Conservation (phyloP, 495 filamentous ascomycete species). For the Aspergillus ellipticus region DNA sequence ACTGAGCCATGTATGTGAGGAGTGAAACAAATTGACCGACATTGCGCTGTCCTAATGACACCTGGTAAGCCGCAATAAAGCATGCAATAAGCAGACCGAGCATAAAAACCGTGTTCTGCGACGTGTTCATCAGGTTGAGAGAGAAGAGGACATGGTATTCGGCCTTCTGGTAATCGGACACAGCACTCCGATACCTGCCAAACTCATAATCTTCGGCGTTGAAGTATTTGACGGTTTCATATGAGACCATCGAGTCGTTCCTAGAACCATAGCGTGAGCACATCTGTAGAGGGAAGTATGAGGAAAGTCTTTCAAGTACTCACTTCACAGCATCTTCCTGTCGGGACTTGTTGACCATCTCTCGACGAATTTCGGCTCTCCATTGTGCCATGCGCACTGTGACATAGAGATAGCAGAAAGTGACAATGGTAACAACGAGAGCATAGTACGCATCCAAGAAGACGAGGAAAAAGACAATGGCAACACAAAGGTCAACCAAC, state of each 20-base stretch:
- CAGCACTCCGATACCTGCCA: slow-evolving; percentile 73
- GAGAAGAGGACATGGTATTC: slow-evolving; percentile 87
- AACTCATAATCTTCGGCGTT: slow-evolving; percentile 95
- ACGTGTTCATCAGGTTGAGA: slow-evolving; percentile 88
- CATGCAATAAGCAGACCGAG: slow-evolving; percentile 77
- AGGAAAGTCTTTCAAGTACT: slow-evolving; percentile 8
- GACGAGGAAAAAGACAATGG: slow-evolving; percentile 80
- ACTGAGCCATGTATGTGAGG: slow-evolving; percentile 85
- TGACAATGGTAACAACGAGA: slow-evolving; percentile 84
- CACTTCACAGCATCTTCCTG: slow-evolving; percentile 93
- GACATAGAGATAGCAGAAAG: slow-evolving; percentile 94
- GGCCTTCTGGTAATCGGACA: slow-evolving; percentile 75
- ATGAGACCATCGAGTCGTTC: slow-evolving; percentile 96
- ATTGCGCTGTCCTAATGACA: slow-evolving; percentile 62
- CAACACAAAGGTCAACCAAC: slow-evolving; percentile 84
- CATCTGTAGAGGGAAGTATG: slow-evolving; percentile 40
- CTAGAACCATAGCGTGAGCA: slow-evolving; percentile 26
- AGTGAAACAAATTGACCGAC: slow-evolving; percentile 80
- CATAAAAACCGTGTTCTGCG: slow-evolving; percentile 92
- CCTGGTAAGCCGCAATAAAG: slow-evolving; percentile 86
- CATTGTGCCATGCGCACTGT: slow-evolving; percentile 95
- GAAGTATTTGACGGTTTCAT: slow-evolving; percentile 99
- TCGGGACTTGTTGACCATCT: slow-evolving; percentile 90
- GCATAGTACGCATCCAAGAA: slow-evolving; percentile 85
- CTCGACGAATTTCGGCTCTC: slow-evolving; percentile 80